phyloP scores from a whole-genome alignment of 495 filamentous ascomycete species.

The Aspergillus heteromorphus region DNA sequence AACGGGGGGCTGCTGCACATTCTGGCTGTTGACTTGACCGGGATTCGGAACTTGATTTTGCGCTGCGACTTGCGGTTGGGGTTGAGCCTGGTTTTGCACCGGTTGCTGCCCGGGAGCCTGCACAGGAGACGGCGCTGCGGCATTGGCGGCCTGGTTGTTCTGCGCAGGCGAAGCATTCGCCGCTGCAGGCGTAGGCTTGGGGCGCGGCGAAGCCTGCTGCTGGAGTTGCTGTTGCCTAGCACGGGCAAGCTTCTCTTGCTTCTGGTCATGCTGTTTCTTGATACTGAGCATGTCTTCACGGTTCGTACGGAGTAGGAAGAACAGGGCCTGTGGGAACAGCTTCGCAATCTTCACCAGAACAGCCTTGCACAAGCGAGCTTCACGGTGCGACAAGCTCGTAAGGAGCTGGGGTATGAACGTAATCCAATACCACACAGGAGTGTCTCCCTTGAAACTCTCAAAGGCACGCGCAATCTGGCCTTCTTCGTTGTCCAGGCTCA shows the following conservation, averaged over 20 bases:
- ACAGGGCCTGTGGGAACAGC: constrained; percentile 86
- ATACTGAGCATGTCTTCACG: constrained; percentile 91
- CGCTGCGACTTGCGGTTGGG: constrained; percentile 20
- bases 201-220: constrained; percentile 40
- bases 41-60: constrained; percentile 16
- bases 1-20: constrained; percentile 16
- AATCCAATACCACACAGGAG: constrained; percentile 98
- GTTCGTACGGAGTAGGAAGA: constrained; percentile 88
- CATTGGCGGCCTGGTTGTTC: constrained; percentile 36
- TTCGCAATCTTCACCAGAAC: constrained; percentile 93
- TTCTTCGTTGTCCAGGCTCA: constrained; percentile 87
- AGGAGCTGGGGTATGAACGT: constrained; percentile 97
- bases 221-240: constrained; percentile 33
- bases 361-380: constrained; percentile 75
- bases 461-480: constrained; percentile 75
- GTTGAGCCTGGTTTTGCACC: constrained; percentile 23
- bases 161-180: constrained; percentile 38
- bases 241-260: constrained; percentile 57
- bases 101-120: constrained; percentile 27
- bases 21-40: constrained; percentile 19
- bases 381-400: constrained; percentile 79
- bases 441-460: constrained; percentile 91
- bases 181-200: constrained; percentile 50
- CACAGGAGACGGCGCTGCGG: constrained; percentile 20
- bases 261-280: constrained; percentile 80